Conservation (phyloP, 2,329 filamentous ascomycete species). For the Botryosphaeria dothidea region DNA sequence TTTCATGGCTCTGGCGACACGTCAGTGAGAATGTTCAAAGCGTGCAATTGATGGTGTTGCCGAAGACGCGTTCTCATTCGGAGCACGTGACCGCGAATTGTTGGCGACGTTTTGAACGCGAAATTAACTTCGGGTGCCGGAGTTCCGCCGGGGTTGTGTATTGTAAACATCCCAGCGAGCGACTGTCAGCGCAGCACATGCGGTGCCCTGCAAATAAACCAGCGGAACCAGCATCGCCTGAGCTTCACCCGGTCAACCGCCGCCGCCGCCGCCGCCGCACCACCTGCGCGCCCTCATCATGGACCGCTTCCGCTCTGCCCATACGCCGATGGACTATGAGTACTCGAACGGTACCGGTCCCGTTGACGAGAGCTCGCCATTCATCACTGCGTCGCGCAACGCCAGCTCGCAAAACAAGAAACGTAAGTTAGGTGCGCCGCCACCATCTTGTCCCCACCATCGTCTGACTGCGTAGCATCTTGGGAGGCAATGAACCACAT, state of each 20-base stretch:
- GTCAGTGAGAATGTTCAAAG: background rate
- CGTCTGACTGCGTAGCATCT: slow-evolving; percentile 29
- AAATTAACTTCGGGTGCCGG: background rate
- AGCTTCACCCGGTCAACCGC: slow-evolving; percentile 18
- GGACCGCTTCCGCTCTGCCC: slow-evolving; percentile 11
- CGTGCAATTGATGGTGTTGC: background rate
- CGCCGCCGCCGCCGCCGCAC: slow-evolving; percentile 4
- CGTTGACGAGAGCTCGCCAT: slow-evolving; percentile 50
- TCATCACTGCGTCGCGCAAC: slow-evolving; percentile 37
- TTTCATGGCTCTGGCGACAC: background rate
- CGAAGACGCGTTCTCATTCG: background rate
- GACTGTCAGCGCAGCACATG: background rate
- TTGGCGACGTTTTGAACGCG: background rate
- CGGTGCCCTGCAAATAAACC: background rate
- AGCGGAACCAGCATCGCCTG: background rate
- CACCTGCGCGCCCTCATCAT: slow-evolving; percentile 6
- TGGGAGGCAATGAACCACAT: slow-evolving; percentile 12
- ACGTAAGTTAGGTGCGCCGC: slow-evolving; percentile 38
- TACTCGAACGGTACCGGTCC: slow-evolving; percentile 50
- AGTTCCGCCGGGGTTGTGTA: background rate
- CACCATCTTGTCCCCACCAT: slow-evolving; percentile 43
- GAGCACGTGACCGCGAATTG: background rate
- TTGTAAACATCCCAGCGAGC: slow-evolving; percentile 10
- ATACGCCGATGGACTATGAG: slow-evolving; percentile 56
- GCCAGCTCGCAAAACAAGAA: slow-evolving; percentile 35